phyloP scores from a whole-genome alignment of 108 stramenopile genomes.

The Fragilaria crotonensis region DNA sequence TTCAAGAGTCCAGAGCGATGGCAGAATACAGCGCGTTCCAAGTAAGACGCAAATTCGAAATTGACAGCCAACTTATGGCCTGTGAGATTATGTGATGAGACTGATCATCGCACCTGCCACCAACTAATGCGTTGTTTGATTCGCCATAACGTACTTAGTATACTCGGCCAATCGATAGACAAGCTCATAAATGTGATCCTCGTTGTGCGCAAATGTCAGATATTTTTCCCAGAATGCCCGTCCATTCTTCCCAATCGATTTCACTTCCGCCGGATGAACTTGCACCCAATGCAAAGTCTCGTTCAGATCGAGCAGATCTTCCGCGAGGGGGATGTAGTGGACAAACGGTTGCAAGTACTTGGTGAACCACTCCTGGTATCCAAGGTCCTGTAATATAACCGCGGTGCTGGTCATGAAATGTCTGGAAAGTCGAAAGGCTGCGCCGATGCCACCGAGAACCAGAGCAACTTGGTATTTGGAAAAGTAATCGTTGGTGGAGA shows the following conservation, averaged over 20 bases:
- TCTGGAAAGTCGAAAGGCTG: slow-evolving; percentile 26
- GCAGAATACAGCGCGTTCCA: too few species aligned
- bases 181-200: slow-evolving; percentile 19
- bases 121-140: too few species aligned
- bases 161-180: slow-evolving; percentile 12
- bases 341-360: slow-evolving; percentile 24
- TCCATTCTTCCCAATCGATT: slow-evolving; percentile 14
- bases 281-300: slow-evolving; percentile 17
- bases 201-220: slow-evolving; percentile 16
- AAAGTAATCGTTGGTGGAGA: too few species aligned
- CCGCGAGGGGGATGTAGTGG: slow-evolving; percentile 31
- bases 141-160: too few species aligned
- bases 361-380: slow-evolving; percentile 32
- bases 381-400: slow-evolving; percentile 21
- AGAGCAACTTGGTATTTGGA: too few species aligned
- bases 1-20: too few species aligned
- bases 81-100: too few species aligned
- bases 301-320: slow-evolving; percentile 12
- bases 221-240: slow-evolving; percentile 16
- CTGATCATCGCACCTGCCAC: too few species aligned
- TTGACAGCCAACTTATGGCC: too few species aligned
- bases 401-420: slow-evolving; percentile 13
- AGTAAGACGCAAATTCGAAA: too few species aligned
- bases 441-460: too few species aligned
- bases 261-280: slow-evolving; percentile 11